Base-by-base conservation (phyloP, 108 stramenopile species). In the Licmophora abbreviata region DNA sequence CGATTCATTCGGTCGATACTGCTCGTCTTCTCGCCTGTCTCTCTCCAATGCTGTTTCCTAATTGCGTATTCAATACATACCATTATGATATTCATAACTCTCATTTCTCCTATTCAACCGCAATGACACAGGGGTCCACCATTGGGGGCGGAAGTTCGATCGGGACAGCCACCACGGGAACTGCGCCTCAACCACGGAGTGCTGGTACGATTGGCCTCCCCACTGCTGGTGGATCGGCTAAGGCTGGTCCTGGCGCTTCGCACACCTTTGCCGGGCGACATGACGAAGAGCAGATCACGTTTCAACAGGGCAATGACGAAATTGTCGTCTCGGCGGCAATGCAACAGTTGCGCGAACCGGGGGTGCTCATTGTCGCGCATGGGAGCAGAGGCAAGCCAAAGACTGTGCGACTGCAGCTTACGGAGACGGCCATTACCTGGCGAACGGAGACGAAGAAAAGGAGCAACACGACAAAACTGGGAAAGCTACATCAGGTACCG, bases 321-420 rank as follows among this genome's bases (percentile, higher is more conserved):
- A 74, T 85, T 59, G 83, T 81, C 38, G 69, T 85, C 53, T 72
- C 69, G 1, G 79, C 83, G 8, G 79, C 83, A 28, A 89, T 89
- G 87, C 87, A 89, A 63, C 87, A 89, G 52, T 61, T 89, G 29
- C 71, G 82, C 31, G 82, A 83, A 55, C 77, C 77, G 11, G 82
- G 82, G 25, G 83, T 89, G 0, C 66, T 84, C 42, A 83, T 89
- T 48, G 73, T 89, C 8, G 87, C 87, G 7, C 87, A 89, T 47
- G 87, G 87, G 25, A 71, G 69, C 15, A 68, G 81, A 15, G 87
- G 87, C 8, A 89, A 89, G 48, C 87, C 87, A 33, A 89, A 89
- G 58, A 85, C 80, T 4, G 87, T 89, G 9, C 81, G 87, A 1
- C 38, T 89, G 54, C 71, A 74, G 42, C 51, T 89, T 4, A 83